Percentiles rank a stretch among this genome's conserved stretches.
These are phyloP conservation scores for Lactarius deliciosus DNA, from an alignment of 768 basidiomycete species.

Conservation along the genomic window DNA sequence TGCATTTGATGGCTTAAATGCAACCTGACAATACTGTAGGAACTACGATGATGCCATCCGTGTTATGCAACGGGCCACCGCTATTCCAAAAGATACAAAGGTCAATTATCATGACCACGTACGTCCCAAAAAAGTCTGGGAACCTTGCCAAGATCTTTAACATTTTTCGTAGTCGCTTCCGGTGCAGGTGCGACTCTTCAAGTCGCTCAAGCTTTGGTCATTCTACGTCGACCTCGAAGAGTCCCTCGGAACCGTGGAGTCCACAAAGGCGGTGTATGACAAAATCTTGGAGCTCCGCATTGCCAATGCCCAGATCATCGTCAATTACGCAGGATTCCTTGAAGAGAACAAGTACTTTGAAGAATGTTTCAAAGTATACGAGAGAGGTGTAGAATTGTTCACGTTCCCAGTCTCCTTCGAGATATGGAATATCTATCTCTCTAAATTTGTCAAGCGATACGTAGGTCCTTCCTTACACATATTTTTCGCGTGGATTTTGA, in stretches of 20 bases:
- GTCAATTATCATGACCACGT: constrained; percentile 96
- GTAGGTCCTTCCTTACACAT: constrained; percentile 46
- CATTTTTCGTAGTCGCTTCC: constrained; percentile 58
- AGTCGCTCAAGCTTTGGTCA: constrained; percentile 97
- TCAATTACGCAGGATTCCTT: constrained; percentile 95
- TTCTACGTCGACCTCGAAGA: constrained; percentile 98
- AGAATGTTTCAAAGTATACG: constrained; percentile 98
- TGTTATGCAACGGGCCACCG: constrained; percentile 96
- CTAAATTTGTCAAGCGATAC: constrained; percentile 96
- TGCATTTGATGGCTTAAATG: constrained; percentile 9
- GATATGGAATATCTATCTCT: constrained; percentile 98
- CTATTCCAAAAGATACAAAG: constrained; percentile 85
- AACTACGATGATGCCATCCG: constrained; percentile 95
- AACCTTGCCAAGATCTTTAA: constrained; percentile 24
- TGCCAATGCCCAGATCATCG: constrained; percentile 95
- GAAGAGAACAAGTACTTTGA: constrained; percentile 99
- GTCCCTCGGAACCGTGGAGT: constrained; percentile 91
- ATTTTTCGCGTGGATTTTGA: background rate
- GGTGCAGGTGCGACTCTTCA: constrained; percentile 90
- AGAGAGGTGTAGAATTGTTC: constrained; percentile 95
- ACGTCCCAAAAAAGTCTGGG: constrained; percentile 30
- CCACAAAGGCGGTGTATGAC: constrained; percentile 90
- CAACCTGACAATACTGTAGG: constrained; percentile 43
- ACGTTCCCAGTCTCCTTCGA: constrained; percentile 98
- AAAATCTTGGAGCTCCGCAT: constrained; percentile 95